Conservation (phyloP, 1,139 yeast genomes). For the Geotrichum reessii region DNA sequence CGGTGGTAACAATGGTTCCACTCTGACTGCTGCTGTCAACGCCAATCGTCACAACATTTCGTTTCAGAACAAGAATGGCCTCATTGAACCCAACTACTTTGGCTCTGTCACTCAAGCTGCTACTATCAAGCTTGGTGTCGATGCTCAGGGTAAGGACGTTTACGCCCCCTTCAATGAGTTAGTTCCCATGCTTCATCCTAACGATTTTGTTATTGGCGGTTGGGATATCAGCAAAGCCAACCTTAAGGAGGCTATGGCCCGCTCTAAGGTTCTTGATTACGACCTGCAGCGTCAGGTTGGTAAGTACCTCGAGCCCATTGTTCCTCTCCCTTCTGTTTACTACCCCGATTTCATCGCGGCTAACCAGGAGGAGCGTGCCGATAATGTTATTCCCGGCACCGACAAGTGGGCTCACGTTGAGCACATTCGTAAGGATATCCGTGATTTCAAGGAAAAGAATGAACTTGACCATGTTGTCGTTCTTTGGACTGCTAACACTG, state of each 20-base stretch:
- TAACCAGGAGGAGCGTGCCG: conserved; percentile 88
- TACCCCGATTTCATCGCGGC: conserved; percentile 97
- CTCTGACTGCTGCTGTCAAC: conserved; percentile 75
- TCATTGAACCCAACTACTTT: conserved; percentile 75
- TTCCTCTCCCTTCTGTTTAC: conserved; percentile 79
- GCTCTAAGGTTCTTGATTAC: conserved; percentile 82
- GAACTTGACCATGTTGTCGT: conserved; percentile 80
- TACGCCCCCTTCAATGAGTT: conserved; percentile 89
- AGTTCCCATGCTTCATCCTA: conserved; percentile 84
- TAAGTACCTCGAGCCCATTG: conserved; percentile 55
- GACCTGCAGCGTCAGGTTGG: conserved; percentile 75
- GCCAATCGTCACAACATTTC: conserved; percentile 77
- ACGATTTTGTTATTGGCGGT: conserved; percentile 85
- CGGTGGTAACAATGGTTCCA: conserved; percentile 96
- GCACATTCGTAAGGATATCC: conserved; percentile 76
- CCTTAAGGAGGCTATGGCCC: conserved; percentile 71
- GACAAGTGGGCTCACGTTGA: conserved; percentile 90
- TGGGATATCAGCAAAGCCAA: conserved; percentile 84
- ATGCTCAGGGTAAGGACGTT: conserved; percentile 73
- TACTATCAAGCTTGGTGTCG: conserved; percentile 85
- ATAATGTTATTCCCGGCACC: conserved; percentile 66
- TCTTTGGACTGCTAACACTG: conserved; percentile 97
- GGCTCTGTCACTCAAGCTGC: conserved; percentile 97
- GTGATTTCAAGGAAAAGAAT: conserved; percentile 68
- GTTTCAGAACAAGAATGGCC: conserved; percentile 80